Percentiles rank a stretch among this genome's conserved stretches.
These are phyloP conservation scores for Ascochyta clinopodiicola DNA, from an alignment of 2,329 filamentous ascomycete genomes.

Conservation along the genomic window DNA sequence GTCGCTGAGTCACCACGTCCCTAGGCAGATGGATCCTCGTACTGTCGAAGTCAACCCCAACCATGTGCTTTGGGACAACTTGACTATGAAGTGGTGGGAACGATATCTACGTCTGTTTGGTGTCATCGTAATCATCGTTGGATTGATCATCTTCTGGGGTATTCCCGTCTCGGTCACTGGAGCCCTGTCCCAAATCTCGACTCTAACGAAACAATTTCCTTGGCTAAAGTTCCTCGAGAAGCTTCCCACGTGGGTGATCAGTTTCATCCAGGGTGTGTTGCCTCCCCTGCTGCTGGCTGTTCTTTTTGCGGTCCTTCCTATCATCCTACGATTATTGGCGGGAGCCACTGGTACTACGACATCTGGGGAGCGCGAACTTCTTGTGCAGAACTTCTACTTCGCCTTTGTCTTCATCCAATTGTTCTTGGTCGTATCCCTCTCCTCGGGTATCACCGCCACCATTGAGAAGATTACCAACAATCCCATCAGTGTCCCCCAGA, in stretches of 20 bases:
- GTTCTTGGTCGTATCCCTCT: constrained; percentile 89
- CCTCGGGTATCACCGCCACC: constrained; percentile 73
- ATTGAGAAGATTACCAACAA: constrained; percentile 70
- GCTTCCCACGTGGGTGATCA: constrained; percentile 67
- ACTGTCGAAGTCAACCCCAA: constrained; percentile 92
- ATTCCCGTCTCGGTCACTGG: constrained; percentile 90
- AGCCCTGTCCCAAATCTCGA: constrained; percentile 76
- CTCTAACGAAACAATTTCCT: constrained; percentile 67
- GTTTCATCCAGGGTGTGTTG: constrained; percentile 82
- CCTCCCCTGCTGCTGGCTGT: constrained; percentile 79
- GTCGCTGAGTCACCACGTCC: constrained; percentile 85
- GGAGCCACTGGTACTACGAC: constrained; percentile 81
- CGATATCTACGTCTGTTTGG: constrained; percentile 74
- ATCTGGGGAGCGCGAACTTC: constrained; percentile 76
- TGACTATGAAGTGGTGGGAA: constrained; percentile 95
- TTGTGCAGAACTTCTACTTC: constrained; percentile 94
- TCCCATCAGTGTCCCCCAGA: constrained; percentile 70
- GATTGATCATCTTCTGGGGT: constrained; percentile 87
- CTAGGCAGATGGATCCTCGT: constrained; percentile 90
- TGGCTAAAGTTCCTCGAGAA: constrained; percentile 75
- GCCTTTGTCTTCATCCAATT: constrained; percentile 92
- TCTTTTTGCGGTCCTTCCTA: constrained; percentile 79
- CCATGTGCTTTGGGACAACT: constrained; percentile 96
- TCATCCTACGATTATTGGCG: constrained; percentile 77
- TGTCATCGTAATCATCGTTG: constrained; percentile 70